Percentiles rank a stretch among this genome's conserved stretches.
Evolutionary conservation across 73 alveolate species (phyloP).

Genomic region (Tetrahymena borealis): DNA sequence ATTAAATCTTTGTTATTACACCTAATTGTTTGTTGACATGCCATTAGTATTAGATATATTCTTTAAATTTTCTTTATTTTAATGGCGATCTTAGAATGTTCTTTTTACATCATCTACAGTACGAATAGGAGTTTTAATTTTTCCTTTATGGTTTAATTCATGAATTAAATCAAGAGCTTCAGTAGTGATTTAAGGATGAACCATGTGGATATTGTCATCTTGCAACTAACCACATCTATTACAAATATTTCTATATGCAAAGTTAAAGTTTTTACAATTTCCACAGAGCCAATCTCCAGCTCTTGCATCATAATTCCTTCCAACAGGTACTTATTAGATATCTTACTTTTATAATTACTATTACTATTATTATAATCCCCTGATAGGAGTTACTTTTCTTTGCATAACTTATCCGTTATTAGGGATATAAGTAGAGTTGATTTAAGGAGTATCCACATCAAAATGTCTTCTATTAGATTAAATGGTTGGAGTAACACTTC

Average conservation of each 20-base stretch:
- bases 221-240: constrained; percentile 59
- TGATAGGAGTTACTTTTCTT: neutral
- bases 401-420: neutral
- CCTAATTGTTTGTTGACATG: neutral
- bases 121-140: neutral
- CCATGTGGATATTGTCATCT: neutral
- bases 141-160: neutral
- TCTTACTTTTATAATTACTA: neutral
- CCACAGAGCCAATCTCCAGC: constrained; percentile 87
- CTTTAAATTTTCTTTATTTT: neutral
- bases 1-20: neutral
- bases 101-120: neutral
- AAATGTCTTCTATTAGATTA: neutral
- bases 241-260: constrained; percentile 69
- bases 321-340: neutral
- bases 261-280: constrained; percentile 66
- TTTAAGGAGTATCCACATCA: neutral
- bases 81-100: neutral
- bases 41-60: neutral
- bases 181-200: neutral
- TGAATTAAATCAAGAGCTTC: neutral
- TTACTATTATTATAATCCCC: neutral
- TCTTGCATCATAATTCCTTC: constrained; percentile 48
- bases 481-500: neutral
- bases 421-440: neutral